Percentiles rank a stretch among this genome's conserved stretches.
These are phyloP conservation scores for Kalmanozyma brasiliensis DNA, from an alignment of 1,284 basidiomycete species.

Conservation along the genomic window DNA sequence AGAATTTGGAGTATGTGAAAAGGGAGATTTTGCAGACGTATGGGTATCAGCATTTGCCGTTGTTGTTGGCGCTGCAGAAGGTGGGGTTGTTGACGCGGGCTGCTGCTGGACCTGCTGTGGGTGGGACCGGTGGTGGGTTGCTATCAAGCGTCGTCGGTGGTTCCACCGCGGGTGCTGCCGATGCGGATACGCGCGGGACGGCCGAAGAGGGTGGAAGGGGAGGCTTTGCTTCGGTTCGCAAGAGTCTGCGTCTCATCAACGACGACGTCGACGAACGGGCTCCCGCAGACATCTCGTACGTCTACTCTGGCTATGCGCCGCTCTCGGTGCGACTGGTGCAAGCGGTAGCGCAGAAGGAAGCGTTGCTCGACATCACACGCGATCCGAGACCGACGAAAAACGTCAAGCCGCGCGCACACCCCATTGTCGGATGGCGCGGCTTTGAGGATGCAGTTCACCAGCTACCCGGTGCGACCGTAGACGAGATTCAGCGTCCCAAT, in stretches of 20 bases:
- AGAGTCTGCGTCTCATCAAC: slow-evolving; percentile 87
- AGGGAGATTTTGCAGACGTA: slow-evolving; percentile 93
- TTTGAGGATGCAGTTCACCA: slow-evolving; percentile 87
- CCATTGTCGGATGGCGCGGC: slow-evolving; percentile 93
- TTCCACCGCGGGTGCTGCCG: slow-evolving; percentile 1
- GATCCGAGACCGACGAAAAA: not conserved
- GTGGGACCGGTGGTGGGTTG: slow-evolving; percentile 13
- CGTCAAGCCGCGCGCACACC: slow-evolving; percentile 73
- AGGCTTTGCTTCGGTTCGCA: slow-evolving; percentile 79
- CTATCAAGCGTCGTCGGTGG: slow-evolving; percentile 46
- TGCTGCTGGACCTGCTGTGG: slow-evolving; percentile 1
- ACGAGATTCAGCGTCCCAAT: slow-evolving; percentile 81
- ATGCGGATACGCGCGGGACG: slow-evolving; percentile 10
- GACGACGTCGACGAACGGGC: slow-evolving; percentile 79
- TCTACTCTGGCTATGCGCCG: slow-evolving; percentile 96
- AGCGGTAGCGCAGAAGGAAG: slow-evolving; percentile 88
- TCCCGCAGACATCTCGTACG: slow-evolving; percentile 92
- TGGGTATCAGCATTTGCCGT: slow-evolving; percentile 87
- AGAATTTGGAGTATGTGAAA: slow-evolving; percentile 86
- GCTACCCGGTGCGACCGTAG: slow-evolving; percentile 86
- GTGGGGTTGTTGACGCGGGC: slow-evolving; percentile 73
- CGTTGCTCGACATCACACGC: slow-evolving; percentile 72
- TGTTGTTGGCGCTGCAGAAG: slow-evolving; percentile 82
- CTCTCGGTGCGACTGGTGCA: slow-evolving; percentile 90
- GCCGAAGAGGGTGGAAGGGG: slow-evolving; percentile 49